Evolutionary conservation across 345 rosid species (phyloP).

Genomic region (Citrus unshiu): DNA sequence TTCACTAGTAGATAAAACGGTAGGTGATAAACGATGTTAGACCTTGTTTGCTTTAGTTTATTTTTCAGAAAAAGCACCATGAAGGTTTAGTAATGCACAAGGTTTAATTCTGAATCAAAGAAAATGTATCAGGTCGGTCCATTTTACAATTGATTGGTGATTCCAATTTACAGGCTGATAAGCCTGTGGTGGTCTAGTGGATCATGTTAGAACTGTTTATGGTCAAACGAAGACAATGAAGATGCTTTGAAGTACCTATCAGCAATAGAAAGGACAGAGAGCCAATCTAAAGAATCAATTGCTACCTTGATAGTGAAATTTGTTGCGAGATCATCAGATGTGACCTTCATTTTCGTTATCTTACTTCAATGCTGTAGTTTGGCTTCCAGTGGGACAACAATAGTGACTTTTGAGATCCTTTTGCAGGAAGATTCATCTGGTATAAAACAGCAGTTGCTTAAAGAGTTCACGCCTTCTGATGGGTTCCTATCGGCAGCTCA

Average conservation of each 20-base stretch:
- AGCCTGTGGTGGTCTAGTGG: constrained; percentile 22
- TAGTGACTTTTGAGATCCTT: background rate
- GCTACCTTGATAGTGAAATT: constrained; percentile 50
- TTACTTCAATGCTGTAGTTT: constrained; percentile 1
- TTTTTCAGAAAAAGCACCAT: background rate
- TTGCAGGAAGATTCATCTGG: constrained; percentile 36
- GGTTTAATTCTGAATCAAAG: background rate
- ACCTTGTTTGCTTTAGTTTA: background rate
- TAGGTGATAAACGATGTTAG: constrained; percentile 14
- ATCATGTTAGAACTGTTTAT: constrained; percentile 24
- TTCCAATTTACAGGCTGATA: constrained; percentile 49
- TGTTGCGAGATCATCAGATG: constrained; percentile 50
- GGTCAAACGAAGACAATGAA: constrained; percentile 61
- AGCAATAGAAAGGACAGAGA: constrained; percentile 38
- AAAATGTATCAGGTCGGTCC: constrained; percentile 15
- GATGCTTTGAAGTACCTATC: constrained; percentile 50
- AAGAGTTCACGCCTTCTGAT: constrained; percentile 54
- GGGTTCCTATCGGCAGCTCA: constrained; percentile 58
- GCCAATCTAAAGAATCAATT: constrained; percentile 47
- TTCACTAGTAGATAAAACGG: constrained; percentile 48
- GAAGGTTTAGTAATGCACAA: background rate
- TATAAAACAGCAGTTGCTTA: constrained; percentile 44
- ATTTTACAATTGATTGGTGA: constrained; percentile 51
- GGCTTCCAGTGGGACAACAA: background rate
- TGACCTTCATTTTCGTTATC: constrained; percentile 17